These are phyloP conservation scores for Saturnispora diversa DNA, from an alignment of 805 yeast species.

Conservation along the genomic window DNA sequence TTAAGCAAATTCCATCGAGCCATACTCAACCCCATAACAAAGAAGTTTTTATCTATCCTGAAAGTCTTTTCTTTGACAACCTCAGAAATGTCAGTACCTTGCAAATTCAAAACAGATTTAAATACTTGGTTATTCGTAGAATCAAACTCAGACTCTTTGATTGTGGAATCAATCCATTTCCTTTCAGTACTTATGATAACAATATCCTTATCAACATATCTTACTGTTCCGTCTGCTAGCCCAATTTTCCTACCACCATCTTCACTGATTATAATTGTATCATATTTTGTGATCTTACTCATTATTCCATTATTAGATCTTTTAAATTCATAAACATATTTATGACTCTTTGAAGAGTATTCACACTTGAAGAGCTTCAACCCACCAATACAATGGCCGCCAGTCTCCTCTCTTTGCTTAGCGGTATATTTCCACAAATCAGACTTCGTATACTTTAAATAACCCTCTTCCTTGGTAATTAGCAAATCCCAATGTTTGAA, in stretches of 20 bases:
- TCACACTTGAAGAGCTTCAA: conserved; percentile 34
- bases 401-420: conserved; percentile 47
- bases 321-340: conserved; percentile 42
- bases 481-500: conserved; percentile 67
- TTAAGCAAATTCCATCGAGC: conserved; percentile 73
- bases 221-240: conserved; percentile 54
- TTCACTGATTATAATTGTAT: conserved; percentile 68
- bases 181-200: conserved; percentile 48
- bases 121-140: conserved; percentile 40
- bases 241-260: conserved; percentile 55
- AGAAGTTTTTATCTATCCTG: conserved; percentile 75
- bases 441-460: conserved; percentile 41
- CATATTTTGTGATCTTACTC: conserved; percentile 49
- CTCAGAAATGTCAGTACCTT: not conserved
- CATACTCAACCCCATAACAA: conserved; percentile 62
- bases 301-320: conserved; percentile 26
- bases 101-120: conserved; percentile 35
- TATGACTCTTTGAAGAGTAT: conserved; percentile 13
- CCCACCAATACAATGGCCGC: conserved; percentile 52
- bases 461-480: conserved; percentile 65
- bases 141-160: conserved; percentile 37
- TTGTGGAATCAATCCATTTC: conserved; percentile 36
- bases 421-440: conserved; percentile 65
- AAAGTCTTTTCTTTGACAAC: conserved; percentile 27
- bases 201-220: conserved; percentile 33